Evolutionary conservation across 176 grass and related monocot species (phyloP), one percentile per base, ranked within the genome.

Genomic region (Aegilops umbellulata): DNA sequence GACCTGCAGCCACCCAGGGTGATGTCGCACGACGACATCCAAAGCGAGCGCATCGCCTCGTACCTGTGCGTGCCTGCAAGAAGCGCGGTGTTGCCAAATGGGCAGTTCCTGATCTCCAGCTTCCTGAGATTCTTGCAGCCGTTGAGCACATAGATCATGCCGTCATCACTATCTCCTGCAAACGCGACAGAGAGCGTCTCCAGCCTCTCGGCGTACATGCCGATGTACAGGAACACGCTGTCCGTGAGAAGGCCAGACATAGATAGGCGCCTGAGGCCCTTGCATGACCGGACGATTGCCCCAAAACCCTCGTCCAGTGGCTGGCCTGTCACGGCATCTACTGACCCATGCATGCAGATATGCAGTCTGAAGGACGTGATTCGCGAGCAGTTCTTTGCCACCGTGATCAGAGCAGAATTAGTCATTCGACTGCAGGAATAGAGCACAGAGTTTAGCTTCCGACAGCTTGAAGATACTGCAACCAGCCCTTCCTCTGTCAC

Each of bases 341-440:
- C 77, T 75, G 85, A 82, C 27, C 57, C 41, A 12, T 88, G 86
- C 26, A 89, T 35, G 9, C 85, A 57, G 65, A 97, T 87, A 36
- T 83, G 80, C 4, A 97, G 78, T 30, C 90, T 89, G 88, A 97
- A 97, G 29, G 85, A 82, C 10, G 32, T 87, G 32, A 97, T 68
- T 22, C 61, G 79, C 1, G 83, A 90, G 26, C 85, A 90, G 80
- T 92, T 90, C 79, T 92, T 88, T 29, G 92, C 92, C 24, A 94
- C 53, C 0, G 87, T 83, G 25, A 94, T 74, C 22, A 93, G 82
- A 2, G 91, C 89, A 86, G 82, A 69, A 69, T 97, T 97, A 0
- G 94, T 97, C 94, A 94, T 97, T 44, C 77, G 90, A 11, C 70
- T 12, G 44, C 94, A 97, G 63, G 87, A 94, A 78, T 94, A 97